phyloP scores from a whole-genome alignment of 305 asterid genomes.

The Solanum hybrid region DNA sequence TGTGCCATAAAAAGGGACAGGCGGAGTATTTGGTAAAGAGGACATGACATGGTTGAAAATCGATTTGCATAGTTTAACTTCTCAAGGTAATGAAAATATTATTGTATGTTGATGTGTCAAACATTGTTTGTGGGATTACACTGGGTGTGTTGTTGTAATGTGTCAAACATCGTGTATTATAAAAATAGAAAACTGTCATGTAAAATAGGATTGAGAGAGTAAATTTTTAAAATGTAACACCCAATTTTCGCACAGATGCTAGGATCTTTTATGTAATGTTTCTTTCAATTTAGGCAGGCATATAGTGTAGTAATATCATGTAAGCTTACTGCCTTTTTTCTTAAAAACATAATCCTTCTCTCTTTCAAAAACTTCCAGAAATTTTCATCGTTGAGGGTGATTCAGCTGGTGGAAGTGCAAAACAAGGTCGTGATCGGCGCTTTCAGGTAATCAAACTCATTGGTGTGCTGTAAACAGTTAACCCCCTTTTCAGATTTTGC shows the following conservation, averaged over 20 bases:
- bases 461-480: neutral
- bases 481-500: neutral
- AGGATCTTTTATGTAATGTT: neutral
- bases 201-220: neutral
- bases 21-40: neutral
- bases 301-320: neutral
- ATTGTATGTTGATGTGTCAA: neutral
- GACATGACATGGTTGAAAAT: neutral
- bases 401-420: conserved; percentile 99
- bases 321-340: neutral
- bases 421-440: conserved; percentile 97
- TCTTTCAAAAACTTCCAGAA: conserved; percentile 35
- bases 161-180: neutral
- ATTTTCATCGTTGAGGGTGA: conserved; percentile 99
- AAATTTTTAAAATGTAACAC: neutral
- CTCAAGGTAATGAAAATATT: neutral
- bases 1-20: neutral
- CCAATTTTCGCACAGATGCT: neutral
- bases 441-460: conserved; percentile 58
- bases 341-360: neutral
- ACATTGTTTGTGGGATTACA: neutral
- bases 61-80: neutral
- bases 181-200: neutral
- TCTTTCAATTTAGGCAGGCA: neutral
- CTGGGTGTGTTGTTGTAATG: neutral